Evolutionary conservation across 257 asterid genomes (phyloP), one percentile per base, ranked within the genome.

Genomic region (Phtheirospermum japonicum): DNA sequence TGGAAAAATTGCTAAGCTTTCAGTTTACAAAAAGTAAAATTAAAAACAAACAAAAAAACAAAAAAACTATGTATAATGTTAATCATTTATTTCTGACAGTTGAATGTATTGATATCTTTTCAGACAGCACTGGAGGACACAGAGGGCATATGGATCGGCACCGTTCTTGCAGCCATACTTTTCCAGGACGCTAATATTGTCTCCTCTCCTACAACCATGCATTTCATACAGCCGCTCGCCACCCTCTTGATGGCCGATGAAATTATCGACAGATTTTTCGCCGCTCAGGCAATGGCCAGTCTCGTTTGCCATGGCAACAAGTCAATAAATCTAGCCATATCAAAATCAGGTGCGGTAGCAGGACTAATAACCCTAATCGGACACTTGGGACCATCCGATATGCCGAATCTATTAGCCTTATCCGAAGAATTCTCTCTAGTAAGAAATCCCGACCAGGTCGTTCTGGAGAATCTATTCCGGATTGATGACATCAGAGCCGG

Each of bases 221-320:
- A 65, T 46, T 76, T 82, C 70, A 76, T 87, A 52, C 79, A 80
- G 43, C 72, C 80, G 36, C 89, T 87, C 68, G 64, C 78, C 11
- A 63, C 57, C 75, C 78, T 87, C 66, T 73, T 87, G 66, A 82
- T 80, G 69, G 85, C 94, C 0, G 89, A 77, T 57, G 86, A 90
- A 82, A 75, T 85, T 73, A 82, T 75, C 16, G 89, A 80, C 72
- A 78, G 77, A 67, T 85, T 66, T 73, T 87, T 90, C 61, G 90
- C 94, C 69, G 96, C 96, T 59, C 97, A 87, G 77, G 94, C 95
- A 58, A 74, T 85, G 77, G 85, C 90, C 50, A 87, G 94, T 69
- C 85, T 90, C 66, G 89, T 82, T 71, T 54, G 75, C 69, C 90
- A 87, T 72, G 80, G 85, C 59, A 77, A 80, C 76, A 79, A 65